Evolutionary conservation across 1,284 basidiomycete genomes (phyloP), one percentile per base, ranked within the genome.

Genomic region (Cystobasidium pallidum): DNA sequence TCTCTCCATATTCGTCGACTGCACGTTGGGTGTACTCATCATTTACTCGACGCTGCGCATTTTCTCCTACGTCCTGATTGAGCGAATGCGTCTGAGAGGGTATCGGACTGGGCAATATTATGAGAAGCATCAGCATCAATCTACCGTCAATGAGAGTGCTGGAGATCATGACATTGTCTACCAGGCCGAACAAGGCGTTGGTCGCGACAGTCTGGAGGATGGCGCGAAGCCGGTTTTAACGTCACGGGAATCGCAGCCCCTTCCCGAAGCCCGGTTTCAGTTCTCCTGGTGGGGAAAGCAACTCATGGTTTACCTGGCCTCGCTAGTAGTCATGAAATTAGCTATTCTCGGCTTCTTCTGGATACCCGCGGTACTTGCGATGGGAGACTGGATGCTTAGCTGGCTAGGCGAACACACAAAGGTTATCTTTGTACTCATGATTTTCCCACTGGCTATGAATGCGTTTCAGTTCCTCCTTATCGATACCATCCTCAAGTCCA

Each of bases 1-100:
- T 80, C 87, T 97, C 72, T 95, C 98, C 79, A 91, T 99, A 68
- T 84, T 95, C 39, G 85, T 98, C 74, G 95, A 99, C 82, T 97
- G 94, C 21, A 97, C 94, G 0, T 83, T 95, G 67, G 94, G 94
- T 75, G 90, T 98, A 66, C 89, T 85, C 32, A 84, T 95, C 73
- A 87, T 99, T 71, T 98, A 92, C 81, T 78, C 89, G 70, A 84
- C 88, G 47, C 85, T 97, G n/a, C 88, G 88, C 73, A 80, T 85
- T 30, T 82, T 88, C 65, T 92, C 89, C 0, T 85, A 85, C 78
- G 66, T 92, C 57, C 85, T 94, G 68, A 86, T 87, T 36, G 85
- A 87, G 76, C 86, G 84, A 74, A 80, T 91, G 13, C 83, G 86
- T 15, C 82, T 90, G 57, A 87, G 90, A 77, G 91, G 91, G 0